Conservation (phyloP, 495 filamentous ascomycete genomes). For the Daldinia loculata region DNA sequence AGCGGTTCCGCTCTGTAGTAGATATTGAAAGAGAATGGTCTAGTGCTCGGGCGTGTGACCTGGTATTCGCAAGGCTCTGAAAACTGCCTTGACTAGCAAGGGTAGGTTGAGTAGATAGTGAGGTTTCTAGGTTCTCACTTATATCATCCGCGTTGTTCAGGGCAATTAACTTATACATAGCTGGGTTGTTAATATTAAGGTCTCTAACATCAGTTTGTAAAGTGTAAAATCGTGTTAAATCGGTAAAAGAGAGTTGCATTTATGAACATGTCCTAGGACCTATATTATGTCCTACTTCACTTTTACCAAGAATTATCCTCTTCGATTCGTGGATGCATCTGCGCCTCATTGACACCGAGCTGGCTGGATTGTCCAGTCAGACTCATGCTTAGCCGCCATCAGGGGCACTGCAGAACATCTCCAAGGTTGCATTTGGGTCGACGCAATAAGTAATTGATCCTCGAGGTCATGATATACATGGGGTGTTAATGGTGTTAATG, state of each 20-base stretch:
- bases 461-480: too few relatives aligned
- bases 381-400: too few relatives aligned
- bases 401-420: too few relatives aligned
- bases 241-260: neutral
- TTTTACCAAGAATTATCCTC: neutral
- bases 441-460: too few relatives aligned
- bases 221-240: neutral
- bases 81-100: conserved; percentile 5
- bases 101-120: conserved; percentile 9
- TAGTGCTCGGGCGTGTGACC: too few relatives aligned
- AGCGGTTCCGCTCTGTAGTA: neutral
- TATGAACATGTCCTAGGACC: neutral
- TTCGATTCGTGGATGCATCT: neutral
- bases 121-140: conserved; percentile 2
- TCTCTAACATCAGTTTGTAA: neutral
- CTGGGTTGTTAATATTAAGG: neutral
- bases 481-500: too few relatives aligned
- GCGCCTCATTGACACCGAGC: conserved; percentile 2
- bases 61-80: neutral
- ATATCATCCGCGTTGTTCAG: neutral
- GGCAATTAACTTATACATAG: neutral
- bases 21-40: too few relatives aligned
- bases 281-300: neutral
- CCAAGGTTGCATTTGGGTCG: too few relatives aligned
- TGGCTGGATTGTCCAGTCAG: too few relatives aligned